Conservation (phyloP, 805 yeast genomes). For the Wickerhamiella musiphila region DNA sequence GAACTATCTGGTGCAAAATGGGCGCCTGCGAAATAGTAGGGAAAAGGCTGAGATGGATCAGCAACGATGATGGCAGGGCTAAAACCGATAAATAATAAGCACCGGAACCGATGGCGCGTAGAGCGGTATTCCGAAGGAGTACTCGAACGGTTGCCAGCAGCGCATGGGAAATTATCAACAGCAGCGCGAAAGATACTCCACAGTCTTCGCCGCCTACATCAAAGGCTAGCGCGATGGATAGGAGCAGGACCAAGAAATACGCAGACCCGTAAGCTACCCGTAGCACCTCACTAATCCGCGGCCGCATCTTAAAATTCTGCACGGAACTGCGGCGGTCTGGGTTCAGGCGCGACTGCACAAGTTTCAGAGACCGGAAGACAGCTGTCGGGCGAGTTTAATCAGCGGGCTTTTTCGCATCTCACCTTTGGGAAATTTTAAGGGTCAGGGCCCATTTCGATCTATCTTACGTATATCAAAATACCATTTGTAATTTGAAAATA, state of each 20-base stretch:
- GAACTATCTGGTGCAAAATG: constrained; percentile 27
- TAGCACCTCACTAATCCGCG: not conserved
- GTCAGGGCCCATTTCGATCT: too few relatives aligned
- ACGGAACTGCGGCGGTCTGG: too few relatives aligned
- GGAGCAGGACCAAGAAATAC: constrained; percentile 6
- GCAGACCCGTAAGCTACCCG: not conserved
- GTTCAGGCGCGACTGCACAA: too few relatives aligned
- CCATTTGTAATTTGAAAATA: too few relatives aligned
- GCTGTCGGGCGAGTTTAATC: too few relatives aligned
- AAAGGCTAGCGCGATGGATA: constrained; percentile 83
- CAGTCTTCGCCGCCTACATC: constrained; percentile 85
- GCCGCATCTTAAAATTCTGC: too few relatives aligned
- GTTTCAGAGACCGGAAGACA: too few relatives aligned
- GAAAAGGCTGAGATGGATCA: constrained; percentile 28
- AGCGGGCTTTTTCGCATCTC: too few relatives aligned
- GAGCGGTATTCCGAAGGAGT: constrained; percentile 25
- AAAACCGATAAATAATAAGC: constrained; percentile 70
- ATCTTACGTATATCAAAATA: too few relatives aligned
- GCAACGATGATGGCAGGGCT: constrained; percentile 62
- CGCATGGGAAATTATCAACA: constrained; percentile 56
- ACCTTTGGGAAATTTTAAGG: too few relatives aligned
- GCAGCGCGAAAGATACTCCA: constrained; percentile 68
- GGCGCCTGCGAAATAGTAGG: constrained; percentile 8
- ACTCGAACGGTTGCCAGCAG: constrained; percentile 56
- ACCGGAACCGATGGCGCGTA: constrained; percentile 19